These are phyloP conservation scores for Trichoderma endophyticum DNA, from an alignment of 2,329 filamentous ascomycete species.

Conservation along the genomic window DNA sequence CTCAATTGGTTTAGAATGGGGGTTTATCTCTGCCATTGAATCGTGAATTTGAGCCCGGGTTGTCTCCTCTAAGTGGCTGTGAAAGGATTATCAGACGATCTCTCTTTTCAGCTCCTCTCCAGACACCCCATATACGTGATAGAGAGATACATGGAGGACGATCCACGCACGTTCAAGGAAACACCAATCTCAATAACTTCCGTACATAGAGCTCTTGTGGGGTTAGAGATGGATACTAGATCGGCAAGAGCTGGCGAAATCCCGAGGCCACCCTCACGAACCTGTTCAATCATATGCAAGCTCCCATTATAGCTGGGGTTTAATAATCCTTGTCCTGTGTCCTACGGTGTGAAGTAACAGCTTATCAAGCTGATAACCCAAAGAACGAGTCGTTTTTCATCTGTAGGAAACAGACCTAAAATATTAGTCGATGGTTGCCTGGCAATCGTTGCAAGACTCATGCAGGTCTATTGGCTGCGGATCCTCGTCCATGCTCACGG, in stretches of 20 bases:
- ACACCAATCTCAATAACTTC: background rate
- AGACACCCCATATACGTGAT: background rate
- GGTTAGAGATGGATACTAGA: background rate
- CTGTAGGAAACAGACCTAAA: background rate
- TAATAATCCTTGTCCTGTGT: background rate
- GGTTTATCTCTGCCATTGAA: background rate
- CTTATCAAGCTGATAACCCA: background rate
- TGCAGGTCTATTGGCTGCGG: constrained; percentile 3
- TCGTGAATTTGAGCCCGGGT: background rate
- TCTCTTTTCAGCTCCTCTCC: background rate
- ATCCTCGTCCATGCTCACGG: background rate
- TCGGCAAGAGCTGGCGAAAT: background rate
- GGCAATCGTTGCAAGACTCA: background rate
- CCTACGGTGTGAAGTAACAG: background rate
- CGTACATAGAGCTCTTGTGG: background rate
- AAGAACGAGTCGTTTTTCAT: background rate
- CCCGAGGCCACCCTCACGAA: background rate
- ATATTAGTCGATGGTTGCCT: constrained; percentile 15
- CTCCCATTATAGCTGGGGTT: background rate
- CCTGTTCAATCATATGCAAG: background rate
- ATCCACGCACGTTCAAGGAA: background rate
- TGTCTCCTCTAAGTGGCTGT: background rate
- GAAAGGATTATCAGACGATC: background rate
- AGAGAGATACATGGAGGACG: background rate
- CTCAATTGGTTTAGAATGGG: background rate